A percentile compares a stretch with the other conserved stretches of the same genome.
Evolutionary conservation across 1,284 basidiomycete genomes (phyloP).

Genomic region (Ceraceosorus bombacis): DNA sequence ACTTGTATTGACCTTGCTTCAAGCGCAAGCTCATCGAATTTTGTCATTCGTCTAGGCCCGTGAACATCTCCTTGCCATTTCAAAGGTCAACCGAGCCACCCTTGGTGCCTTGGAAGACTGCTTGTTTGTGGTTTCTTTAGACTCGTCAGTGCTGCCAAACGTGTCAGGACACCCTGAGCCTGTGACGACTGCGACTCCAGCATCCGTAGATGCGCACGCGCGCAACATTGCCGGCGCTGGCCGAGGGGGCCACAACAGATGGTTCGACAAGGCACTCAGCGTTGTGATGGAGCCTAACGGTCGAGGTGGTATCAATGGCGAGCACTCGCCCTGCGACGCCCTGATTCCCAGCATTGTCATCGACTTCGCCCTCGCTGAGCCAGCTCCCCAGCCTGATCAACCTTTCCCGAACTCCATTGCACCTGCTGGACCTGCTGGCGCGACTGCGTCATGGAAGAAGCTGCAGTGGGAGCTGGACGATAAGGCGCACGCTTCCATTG

Average conservation of each 20-base stretch:
- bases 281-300: slow-evolving; percentile 78
- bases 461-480: slow-evolving; percentile 72
- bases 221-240: slow-evolving; percentile 66
- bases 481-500: slow-evolving; percentile 58
- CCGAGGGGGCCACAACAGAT: slow-evolving; percentile 69
- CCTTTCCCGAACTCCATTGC: slow-evolving; percentile 11
- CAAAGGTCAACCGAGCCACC: slow-evolving; percentile 59
- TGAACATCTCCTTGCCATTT: slow-evolving; percentile 62
- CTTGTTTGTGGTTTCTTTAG: slow-evolving; percentile 64
- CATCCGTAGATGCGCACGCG: slow-evolving; percentile 68
- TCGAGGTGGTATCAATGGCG: slow-evolving; percentile 78
- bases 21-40: not conserved
- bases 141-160: slow-evolving; percentile 51
- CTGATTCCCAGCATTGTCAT: slow-evolving; percentile 82
- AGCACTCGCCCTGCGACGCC: slow-evolving; percentile 87
- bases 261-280: slow-evolving; percentile 83
- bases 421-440: not conserved
- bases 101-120: slow-evolving; percentile 64
- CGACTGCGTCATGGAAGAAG: slow-evolving; percentile 4
- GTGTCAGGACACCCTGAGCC: slow-evolving; percentile 37
- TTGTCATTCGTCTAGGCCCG: slow-evolving; percentile 56
- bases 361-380: slow-evolving; percentile 68
- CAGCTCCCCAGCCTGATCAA: slow-evolving; percentile 27
- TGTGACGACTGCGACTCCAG: slow-evolving; percentile 57
- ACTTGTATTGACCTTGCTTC: not conserved